Conservation (phyloP, 306 rosid species). For the Bauhinia variegata region DNA sequence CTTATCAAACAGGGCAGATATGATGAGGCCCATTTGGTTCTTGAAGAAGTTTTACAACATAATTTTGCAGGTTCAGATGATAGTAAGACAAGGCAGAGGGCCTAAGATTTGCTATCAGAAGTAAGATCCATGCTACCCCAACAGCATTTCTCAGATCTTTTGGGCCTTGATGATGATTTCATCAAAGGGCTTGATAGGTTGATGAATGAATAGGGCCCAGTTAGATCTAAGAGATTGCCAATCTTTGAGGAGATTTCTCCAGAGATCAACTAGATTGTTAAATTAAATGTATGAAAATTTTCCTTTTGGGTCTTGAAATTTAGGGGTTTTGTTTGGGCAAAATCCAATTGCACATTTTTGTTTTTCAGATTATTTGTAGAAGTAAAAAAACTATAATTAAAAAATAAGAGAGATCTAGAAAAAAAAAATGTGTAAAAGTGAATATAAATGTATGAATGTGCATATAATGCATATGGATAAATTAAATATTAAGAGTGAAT, state of each 20-base stretch:
- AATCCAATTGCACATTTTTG: too few relatives aligned
- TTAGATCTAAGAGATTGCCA: constrained; percentile 86
- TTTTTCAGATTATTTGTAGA: too few relatives aligned
- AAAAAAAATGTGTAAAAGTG: too few relatives aligned
- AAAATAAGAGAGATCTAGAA: too few relatives aligned
- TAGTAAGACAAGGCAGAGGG: constrained; percentile 55
- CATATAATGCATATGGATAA: too few relatives aligned
- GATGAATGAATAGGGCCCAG: constrained; percentile 65
- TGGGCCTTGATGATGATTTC: constrained; percentile 67
- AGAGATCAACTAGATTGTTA: constrained; percentile 91
- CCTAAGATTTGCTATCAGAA: constrained; percentile 57
- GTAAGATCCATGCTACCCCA: constrained; percentile 37
- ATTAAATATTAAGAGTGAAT: too few relatives aligned
- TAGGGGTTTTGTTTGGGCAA: background rate
- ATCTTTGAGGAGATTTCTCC: constrained; percentile 92
- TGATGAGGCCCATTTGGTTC: constrained; percentile 54
- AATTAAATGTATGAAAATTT: constrained; percentile 35
- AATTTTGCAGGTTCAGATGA: constrained; percentile 64
- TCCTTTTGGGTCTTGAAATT: background rate
- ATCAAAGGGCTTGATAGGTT: constrained; percentile 74
- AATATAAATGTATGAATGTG: too few relatives aligned
- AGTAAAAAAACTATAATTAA: too few relatives aligned
- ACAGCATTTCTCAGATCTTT: constrained; percentile 36
- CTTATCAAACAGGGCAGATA: constrained; percentile 67
- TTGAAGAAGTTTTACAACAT: constrained; percentile 56